Percentiles rank a stretch among this genome's conserved stretches.
These are phyloP conservation scores for Diaporthe citriasiana DNA, from an alignment of 2,329 filamentous ascomycete genomes.

Conservation along the genomic window DNA sequence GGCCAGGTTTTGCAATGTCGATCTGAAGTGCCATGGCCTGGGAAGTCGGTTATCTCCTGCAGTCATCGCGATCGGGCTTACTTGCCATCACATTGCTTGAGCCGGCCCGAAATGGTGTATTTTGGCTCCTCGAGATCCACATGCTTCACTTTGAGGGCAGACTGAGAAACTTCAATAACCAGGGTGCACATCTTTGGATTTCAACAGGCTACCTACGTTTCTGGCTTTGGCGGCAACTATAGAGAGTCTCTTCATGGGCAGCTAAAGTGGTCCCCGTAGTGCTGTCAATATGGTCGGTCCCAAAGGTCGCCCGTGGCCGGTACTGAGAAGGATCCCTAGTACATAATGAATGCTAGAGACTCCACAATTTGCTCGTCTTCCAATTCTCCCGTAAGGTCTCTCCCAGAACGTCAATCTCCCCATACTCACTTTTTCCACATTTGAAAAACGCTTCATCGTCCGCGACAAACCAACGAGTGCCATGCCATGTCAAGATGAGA, in stretches of 20 bases:
- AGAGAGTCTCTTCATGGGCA: background rate
- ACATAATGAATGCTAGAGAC: background rate
- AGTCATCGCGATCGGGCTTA: background rate
- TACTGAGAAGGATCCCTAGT: background rate
- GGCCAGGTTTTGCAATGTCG: background rate
- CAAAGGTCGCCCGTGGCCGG: background rate
- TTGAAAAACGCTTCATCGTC: background rate
- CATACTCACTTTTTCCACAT: background rate
- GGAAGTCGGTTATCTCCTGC: constrained; percentile 5
- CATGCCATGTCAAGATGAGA: background rate
- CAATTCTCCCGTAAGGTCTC: background rate
- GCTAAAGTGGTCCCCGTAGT: background rate
- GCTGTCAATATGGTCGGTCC: background rate
- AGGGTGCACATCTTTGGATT: background rate
- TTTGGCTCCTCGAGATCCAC: background rate
- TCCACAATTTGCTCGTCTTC: background rate
- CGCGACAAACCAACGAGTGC: background rate
- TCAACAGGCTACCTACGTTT: background rate
- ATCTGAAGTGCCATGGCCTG: background rate
- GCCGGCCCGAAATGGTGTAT: background rate
- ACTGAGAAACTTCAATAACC: background rate
- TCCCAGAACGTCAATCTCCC: background rate
- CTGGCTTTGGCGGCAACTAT: background rate
- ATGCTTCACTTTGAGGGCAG: background rate
- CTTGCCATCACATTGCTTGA: background rate